A percentile compares a stretch with the other conserved stretches of the same genome.
These are phyloP conservation scores for Phaeosphaeriaceae sp. DNA, from an alignment of 2,329 filamentous ascomycete species.

Conservation along the genomic window DNA sequence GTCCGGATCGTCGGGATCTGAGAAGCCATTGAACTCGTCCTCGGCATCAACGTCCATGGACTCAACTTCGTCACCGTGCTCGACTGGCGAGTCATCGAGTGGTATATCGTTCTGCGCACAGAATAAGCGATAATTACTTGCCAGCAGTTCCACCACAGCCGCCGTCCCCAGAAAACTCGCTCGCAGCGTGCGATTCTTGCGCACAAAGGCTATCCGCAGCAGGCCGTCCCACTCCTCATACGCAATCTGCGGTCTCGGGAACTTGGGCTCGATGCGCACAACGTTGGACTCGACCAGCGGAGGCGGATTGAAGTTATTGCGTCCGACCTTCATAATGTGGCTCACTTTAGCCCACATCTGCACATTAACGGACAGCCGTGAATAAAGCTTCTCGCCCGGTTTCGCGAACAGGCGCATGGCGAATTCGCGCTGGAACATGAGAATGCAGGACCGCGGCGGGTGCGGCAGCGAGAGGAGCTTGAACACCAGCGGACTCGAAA, in stretches of 20 bases:
- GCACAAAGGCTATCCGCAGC: constrained; percentile 79
- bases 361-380: constrained; percentile 87
- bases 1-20: constrained; percentile 63
- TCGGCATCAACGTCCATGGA: constrained; percentile 57
- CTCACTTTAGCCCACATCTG: constrained; percentile 85
- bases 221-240: constrained; percentile 97
- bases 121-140: constrained; percentile 88
- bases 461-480: constrained; percentile 83
- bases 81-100: constrained; percentile 67
- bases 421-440: constrained; percentile 98
- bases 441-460: constrained; percentile 81
- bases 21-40: constrained; percentile 57
- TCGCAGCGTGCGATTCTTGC: constrained; percentile 90
- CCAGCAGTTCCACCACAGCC: constrained; percentile 81
- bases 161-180: constrained; percentile 81
- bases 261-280: constrained; percentile 87
- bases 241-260: constrained; percentile 82
- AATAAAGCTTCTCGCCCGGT: constrained; percentile 88
- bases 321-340: constrained; percentile 88
- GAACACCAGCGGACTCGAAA: constrained; percentile 91
- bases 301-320: constrained; percentile 95
- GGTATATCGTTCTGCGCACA: constrained; percentile 85
- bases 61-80: constrained; percentile 50
- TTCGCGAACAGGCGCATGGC: constrained; percentile 87
- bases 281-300: constrained; percentile 92